phyloP scores from a whole-genome alignment of 768 basidiomycete genomes.

The Dentipellis sp. region DNA sequence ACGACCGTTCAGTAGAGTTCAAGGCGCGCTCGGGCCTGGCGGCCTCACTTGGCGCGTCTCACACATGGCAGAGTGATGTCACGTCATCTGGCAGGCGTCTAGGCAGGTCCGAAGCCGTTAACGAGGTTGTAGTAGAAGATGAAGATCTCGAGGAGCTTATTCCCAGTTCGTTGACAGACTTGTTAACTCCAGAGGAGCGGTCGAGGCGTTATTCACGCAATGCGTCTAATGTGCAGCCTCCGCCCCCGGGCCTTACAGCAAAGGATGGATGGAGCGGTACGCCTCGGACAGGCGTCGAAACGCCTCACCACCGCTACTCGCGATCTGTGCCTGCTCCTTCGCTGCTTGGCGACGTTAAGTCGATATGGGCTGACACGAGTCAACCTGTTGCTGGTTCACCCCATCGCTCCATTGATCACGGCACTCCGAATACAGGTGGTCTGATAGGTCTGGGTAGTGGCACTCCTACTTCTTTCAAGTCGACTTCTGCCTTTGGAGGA shows the following conservation, averaged over 20 bases:
- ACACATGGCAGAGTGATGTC: constrained; percentile 27
- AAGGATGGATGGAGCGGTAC: constrained; percentile 15
- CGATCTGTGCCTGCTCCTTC: constrained; percentile 76
- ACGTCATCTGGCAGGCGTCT: background rate
- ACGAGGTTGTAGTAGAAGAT: constrained; percentile 45
- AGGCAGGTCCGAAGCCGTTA: constrained; percentile 2
- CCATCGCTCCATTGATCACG: constrained; percentile 16
- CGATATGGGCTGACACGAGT: constrained; percentile 69
- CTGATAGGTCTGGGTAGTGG: constrained; percentile 24
- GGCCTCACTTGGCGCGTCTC: constrained; percentile 54
- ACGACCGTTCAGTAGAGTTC: constrained; percentile 23
- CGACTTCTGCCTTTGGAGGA: constrained; percentile 30
- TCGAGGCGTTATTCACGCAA: constrained; percentile 74
- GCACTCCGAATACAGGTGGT: constrained; percentile 11
- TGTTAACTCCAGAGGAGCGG: constrained; percentile 83
- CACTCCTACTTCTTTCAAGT: constrained; percentile 46
- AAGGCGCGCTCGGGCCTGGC: constrained; percentile 43
- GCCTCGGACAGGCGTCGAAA: constrained; percentile 18
- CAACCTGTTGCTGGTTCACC: constrained; percentile 26
- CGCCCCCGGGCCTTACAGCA: background rate
- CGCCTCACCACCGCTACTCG: constrained; percentile 61
- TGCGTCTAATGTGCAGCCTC: constrained; percentile 31
- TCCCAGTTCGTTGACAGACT: constrained; percentile 79
- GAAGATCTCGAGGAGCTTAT: constrained; percentile 85
- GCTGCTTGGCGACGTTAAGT: constrained; percentile 64